Evolutionary conservation across 495 filamentous ascomycete genomes (phyloP).

Genomic region (Trichoderma orchidacearum): DNA sequence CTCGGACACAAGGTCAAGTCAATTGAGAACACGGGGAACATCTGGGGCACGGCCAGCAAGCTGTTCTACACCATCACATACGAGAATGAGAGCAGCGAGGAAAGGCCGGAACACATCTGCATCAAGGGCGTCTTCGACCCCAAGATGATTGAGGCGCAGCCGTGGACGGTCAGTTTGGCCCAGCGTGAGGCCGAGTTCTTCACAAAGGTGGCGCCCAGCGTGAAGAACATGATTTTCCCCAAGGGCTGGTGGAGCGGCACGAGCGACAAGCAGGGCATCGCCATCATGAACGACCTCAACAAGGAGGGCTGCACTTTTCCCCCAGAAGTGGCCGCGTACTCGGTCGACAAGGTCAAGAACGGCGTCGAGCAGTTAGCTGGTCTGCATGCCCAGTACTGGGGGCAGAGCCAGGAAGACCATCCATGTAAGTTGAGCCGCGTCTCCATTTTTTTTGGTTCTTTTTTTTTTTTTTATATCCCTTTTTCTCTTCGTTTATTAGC

Average conservation of each 20-base stretch:
- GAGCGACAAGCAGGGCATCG: slow-evolving; percentile 15
- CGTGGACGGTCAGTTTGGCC: slow-evolving; percentile 18
- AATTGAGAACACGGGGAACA: slow-evolving; percentile 8
- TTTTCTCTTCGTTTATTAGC: background rate
- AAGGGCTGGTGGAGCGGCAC: slow-evolving; percentile 19
- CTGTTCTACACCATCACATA: slow-evolving; percentile 16
- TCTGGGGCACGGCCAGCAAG: slow-evolving; percentile 19
- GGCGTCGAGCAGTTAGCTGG: slow-evolving; percentile 16
- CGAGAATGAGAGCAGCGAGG: slow-evolving; percentile 6
- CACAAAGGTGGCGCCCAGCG: slow-evolving; percentile 13
- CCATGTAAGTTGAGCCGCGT: slow-evolving; percentile 7
- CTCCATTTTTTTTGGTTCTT: background rate
- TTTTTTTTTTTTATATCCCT: background rate
- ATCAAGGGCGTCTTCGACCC: slow-evolving; percentile 22
- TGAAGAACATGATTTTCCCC: slow-evolving; percentile 17
- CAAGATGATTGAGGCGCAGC: slow-evolving; percentile 12
- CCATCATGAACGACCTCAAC: slow-evolving; percentile 19
- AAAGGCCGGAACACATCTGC: slow-evolving; percentile 13
- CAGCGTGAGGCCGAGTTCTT: slow-evolving; percentile 23
- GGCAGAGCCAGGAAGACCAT: slow-evolving; percentile 9
- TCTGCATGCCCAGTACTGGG: slow-evolving; percentile 16
- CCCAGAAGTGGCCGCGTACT: slow-evolving; percentile 11
- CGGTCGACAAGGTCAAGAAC: slow-evolving; percentile 8
- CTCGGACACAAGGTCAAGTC: slow-evolving; percentile 19
- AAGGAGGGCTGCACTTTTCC: slow-evolving; percentile 14